A percentile compares a stretch with the other conserved stretches of the same genome.
phyloP scores from a whole-genome alignment of 176 grass and related monocot species.

The Lolium multiflorum region DNA sequence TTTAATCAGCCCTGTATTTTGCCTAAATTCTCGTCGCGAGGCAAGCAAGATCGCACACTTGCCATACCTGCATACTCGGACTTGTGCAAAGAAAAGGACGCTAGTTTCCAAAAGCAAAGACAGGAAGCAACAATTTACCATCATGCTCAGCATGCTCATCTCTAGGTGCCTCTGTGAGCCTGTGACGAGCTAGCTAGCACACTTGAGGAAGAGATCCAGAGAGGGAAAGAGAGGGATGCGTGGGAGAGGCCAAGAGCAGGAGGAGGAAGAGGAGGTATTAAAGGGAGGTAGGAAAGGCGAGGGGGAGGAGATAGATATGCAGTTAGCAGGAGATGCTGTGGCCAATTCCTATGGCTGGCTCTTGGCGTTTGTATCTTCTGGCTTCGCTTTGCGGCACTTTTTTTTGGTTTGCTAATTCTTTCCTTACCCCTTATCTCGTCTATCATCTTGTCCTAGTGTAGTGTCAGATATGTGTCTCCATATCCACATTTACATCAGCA shows the following conservation, averaged over 20 bases:
- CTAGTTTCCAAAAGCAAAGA: slow-evolving; percentile 42
- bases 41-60: slow-evolving; percentile 37
- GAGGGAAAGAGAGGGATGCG: slow-evolving; percentile 45
- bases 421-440: slow-evolving; percentile 15
- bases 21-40: slow-evolving; percentile 38
- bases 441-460: slow-evolving; percentile 28
- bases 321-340: slow-evolving; percentile 51
- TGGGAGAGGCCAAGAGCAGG: slow-evolving; percentile 1
- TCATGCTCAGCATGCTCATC: slow-evolving; percentile 58
- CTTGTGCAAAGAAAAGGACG: slow-evolving; percentile 37
- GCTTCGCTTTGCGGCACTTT: slow-evolving; percentile 1
- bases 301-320: slow-evolving; percentile 45
- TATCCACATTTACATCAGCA: slow-evolving; percentile 44
- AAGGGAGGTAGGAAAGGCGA: slow-evolving; percentile 37
- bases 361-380: slow-evolving; percentile 36
- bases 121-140: slow-evolving; percentile 56
- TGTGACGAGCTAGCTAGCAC: slow-evolving; percentile 19
- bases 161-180: slow-evolving; percentile 11
- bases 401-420: slow-evolving; percentile 3
- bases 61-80: not conserved
- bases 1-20: slow-evolving; percentile 12
- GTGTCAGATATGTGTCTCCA: slow-evolving; percentile 44
- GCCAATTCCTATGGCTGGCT: slow-evolving; percentile 45
- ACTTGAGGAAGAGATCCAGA: slow-evolving; percentile 46
- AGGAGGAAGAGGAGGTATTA: slow-evolving; percentile 43